Conservation (phyloP, 1,139 yeast species). For the Saccharomycopsis phalli region DNA sequence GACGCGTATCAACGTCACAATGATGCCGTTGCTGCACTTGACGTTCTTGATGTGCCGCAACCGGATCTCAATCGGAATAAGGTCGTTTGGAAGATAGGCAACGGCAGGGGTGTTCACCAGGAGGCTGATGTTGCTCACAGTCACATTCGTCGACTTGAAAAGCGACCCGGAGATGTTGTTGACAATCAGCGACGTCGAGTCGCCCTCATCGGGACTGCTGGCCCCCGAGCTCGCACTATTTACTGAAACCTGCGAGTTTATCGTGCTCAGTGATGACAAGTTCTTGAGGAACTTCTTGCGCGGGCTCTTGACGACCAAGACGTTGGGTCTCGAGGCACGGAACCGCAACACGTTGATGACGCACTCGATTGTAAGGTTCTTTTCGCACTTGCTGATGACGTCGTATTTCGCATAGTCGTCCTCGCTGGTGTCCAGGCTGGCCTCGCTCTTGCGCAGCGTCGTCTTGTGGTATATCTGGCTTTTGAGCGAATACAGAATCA, state of each 20-base stretch:
- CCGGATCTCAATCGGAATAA: constrained; percentile 58
- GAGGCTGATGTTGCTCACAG: constrained; percentile 35
- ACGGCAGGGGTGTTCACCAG: constrained; percentile 52
- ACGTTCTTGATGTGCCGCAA: constrained; percentile 64
- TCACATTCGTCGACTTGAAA: constrained; percentile 12
- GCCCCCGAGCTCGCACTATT: constrained; percentile 14
- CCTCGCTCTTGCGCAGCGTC: constrained; percentile 4
- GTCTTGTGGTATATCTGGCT: constrained; percentile 39
- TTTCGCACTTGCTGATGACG: constrained; percentile 41
- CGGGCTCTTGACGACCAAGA: constrained; percentile 46
- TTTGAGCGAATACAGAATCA: constrained; percentile 58
- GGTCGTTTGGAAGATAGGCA: constrained; percentile 74
- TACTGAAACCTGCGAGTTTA: constrained; percentile 21
- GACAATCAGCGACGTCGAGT: constrained; percentile 20
- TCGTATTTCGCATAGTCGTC: constrained; percentile 17
- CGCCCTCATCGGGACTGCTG: constrained; percentile 22
- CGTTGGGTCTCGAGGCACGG: constrained; percentile 60
- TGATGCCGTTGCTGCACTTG: constrained; percentile 67
- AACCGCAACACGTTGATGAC: constrained; percentile 67
- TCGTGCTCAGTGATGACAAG: constrained; percentile 25
- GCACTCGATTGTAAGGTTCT: constrained; percentile 49
- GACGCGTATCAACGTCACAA: constrained; percentile 71
- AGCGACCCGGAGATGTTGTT: constrained; percentile 10
- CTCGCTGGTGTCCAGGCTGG: not conserved
- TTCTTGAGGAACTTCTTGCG: constrained; percentile 25